Evolutionary conservation across 176 grass and related monocot species (phyloP).

Genomic region (Carex scoparia): DNA sequence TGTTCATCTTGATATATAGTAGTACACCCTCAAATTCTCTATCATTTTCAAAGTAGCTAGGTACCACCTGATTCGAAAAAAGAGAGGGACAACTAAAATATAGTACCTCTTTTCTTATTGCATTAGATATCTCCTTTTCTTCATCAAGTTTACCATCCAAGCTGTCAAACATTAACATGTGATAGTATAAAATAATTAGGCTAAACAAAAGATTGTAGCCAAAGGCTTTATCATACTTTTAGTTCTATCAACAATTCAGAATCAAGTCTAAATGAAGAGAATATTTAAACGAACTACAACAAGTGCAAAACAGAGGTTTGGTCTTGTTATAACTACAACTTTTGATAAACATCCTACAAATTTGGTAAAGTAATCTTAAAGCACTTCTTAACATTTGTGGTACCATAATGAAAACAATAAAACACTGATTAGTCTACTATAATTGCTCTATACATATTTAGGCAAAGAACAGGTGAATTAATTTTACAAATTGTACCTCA

Average conservation of each 20-base stretch:
- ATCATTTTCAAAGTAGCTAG: no score
- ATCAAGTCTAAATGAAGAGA: background rate
- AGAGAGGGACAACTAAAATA: background rate
- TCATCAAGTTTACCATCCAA: constrained; percentile 94
- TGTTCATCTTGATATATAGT: no score
- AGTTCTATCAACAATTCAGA: background rate
- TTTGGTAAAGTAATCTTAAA: background rate
- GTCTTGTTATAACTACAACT: background rate
- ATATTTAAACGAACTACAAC: background rate
- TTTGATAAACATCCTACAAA: background rate
- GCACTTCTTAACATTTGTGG: background rate
- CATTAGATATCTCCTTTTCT: constrained; percentile 74
- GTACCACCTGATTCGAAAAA: background rate
- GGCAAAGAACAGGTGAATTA: background rate
- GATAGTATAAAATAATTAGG: no score
- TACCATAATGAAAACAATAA: background rate
- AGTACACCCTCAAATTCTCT: no score
- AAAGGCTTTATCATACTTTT: no score
- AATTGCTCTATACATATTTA: background rate
- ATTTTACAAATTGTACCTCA: constrained; percentile 7
- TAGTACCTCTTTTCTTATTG: constrained; percentile 85
- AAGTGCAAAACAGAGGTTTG: background rate
- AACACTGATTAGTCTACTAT: background rate
- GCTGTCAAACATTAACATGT: constrained; percentile 31
- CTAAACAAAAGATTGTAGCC: no score